Percentiles rank a stretch among this genome's conserved stretches.
phyloP scores from a whole-genome alignment of 495 filamentous ascomycete genomes.

The Trypethelium eluteriae region DNA sequence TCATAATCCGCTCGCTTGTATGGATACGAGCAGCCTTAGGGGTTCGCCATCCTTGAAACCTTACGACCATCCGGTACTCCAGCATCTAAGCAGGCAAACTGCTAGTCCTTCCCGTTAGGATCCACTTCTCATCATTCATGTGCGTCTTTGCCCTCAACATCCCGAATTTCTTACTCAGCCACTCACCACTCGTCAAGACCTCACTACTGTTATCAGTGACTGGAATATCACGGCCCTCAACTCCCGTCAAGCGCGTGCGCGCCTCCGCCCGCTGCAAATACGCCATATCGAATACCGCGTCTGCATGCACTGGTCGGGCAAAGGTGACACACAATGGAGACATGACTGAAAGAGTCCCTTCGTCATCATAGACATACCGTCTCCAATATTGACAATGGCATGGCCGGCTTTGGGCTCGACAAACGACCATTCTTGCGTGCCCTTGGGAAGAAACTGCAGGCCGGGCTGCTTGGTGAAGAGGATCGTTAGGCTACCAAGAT shows the following conservation, averaged over 20 bases:
- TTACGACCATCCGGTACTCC: no score
- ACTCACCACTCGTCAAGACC: not conserved
- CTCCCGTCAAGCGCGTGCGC: not conserved
- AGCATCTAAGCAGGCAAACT: not conserved
- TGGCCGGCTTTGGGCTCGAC: conserved; percentile 28
- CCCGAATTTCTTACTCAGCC: not conserved
- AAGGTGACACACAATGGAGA: not conserved
- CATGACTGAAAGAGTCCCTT: not conserved
- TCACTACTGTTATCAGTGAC: not conserved
- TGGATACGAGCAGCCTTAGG: no score
- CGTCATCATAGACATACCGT: conserved; percentile 33
- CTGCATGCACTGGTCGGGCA: conserved; percentile 3
- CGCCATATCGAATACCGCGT: not conserved
- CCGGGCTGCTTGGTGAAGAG: conserved; percentile 15
- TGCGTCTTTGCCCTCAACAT: not conserved
- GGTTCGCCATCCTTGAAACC: no score
- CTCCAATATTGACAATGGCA: conserved; percentile 35
- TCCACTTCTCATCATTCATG: not conserved
- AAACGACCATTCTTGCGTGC: conserved; percentile 26
- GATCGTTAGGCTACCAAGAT: conserved; percentile 4
- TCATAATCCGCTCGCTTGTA: no score
- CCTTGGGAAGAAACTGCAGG: conserved; percentile 19
- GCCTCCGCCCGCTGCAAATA: not conserved
- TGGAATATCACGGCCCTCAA: not conserved
- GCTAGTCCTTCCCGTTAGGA: not conserved